Evolutionary conservation across 768 basidiomycete genomes (phyloP).

Genomic region (Tylopilus vinaceipallidus): DNA sequence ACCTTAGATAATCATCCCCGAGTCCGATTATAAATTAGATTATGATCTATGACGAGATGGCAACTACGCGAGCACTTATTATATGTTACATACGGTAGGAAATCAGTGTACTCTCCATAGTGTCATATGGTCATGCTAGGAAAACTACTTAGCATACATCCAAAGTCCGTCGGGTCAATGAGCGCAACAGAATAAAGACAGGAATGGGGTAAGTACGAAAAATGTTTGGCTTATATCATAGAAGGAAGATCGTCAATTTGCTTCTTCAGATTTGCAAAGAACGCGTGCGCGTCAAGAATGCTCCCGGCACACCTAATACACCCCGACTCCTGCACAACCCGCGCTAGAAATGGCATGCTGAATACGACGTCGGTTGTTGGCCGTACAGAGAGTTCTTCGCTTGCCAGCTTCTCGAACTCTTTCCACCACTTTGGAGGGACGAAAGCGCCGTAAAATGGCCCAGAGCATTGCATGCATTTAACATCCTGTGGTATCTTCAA

Average conservation of each 20-base stretch:
- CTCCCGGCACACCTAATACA: constrained; percentile 68
- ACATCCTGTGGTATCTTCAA: constrained; percentile 47
- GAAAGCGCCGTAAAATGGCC: constrained; percentile 42
- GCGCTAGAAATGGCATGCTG: constrained; percentile 55
- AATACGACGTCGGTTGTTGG: constrained; percentile 64
- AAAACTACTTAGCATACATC: too few relatives aligned
- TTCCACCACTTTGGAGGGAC: constrained; percentile 68
- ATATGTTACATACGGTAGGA: too few relatives aligned
- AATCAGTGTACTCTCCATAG: too few relatives aligned
- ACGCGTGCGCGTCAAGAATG: constrained; percentile 59
- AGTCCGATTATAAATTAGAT: too few relatives aligned
- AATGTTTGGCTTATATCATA: constrained; percentile 34
- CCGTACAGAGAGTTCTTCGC: constrained; percentile 51
- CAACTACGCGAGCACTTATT: too few relatives aligned
- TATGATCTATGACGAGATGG: too few relatives aligned
- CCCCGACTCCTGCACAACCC: constrained; percentile 46
- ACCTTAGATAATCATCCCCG: constrained; percentile 21
- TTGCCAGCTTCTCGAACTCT: constrained; percentile 56
- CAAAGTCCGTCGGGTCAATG: not conserved
- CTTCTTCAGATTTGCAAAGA: constrained; percentile 51
- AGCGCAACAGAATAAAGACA: not conserved
- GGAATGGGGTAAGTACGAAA: not conserved
- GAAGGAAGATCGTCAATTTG: constrained; percentile 53
- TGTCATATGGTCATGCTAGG: too few relatives aligned
- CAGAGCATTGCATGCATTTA: constrained; percentile 71